Conservation (phyloP, 2,329 filamentous ascomycete species). For the Rhynchosporium agropyri region DNA sequence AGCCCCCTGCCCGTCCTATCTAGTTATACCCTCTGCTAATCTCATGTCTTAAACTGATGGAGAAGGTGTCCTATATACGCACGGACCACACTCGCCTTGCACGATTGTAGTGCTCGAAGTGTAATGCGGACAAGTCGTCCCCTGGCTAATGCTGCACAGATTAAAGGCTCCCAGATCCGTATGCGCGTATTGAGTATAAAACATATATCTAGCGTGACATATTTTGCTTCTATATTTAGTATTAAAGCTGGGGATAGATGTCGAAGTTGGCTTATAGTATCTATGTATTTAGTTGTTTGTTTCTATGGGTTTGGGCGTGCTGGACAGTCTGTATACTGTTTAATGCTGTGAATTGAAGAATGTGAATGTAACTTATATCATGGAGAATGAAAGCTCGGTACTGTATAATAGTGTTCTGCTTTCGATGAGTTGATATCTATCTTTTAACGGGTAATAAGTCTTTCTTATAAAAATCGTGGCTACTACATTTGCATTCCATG, state of each 20-base stretch:
- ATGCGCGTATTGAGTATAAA: background rate
- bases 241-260: slow-evolving; percentile 1
- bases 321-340: slow-evolving; percentile 7
- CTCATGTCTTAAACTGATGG: slow-evolving; percentile 17
- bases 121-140: slow-evolving; percentile 1
- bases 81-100: slow-evolving; percentile 14
- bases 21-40: background rate
- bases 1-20: too few species aligned
- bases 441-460: background rate
- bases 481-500: background rate
- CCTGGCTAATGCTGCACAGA: background rate
- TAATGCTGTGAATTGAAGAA: slow-evolving; percentile 1
- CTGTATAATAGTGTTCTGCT: background rate
- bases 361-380: slow-evolving; percentile 3
- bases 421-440: background rate
- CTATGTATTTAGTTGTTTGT: background rate
- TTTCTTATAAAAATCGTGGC: slow-evolving; percentile 5
- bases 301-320: background rate
- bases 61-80: slow-evolving; percentile 18
- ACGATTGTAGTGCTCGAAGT: background rate
- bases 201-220: background rate
- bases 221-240: slow-evolving; percentile 9
- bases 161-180: background rate
- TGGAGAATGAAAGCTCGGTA: background rate
- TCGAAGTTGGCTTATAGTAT: background rate